Evolutionary conservation across 2,329 filamentous ascomycete genomes (phyloP).

Genomic region (Venturiaceae sp.): DNA sequence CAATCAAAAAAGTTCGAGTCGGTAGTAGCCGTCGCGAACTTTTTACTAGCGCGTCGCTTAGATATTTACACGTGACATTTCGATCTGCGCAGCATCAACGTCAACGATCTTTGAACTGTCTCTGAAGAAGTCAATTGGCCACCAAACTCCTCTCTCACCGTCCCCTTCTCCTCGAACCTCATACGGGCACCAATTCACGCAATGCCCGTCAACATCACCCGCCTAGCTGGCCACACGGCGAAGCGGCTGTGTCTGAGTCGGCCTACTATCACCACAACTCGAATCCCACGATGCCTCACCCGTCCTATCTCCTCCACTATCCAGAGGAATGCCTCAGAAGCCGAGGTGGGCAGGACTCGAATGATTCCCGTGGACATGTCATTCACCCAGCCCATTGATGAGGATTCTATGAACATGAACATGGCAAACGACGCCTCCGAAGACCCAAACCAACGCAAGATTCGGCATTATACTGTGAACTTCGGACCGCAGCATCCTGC

Average conservation of each 20-base stretch:
- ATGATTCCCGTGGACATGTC: constrained; percentile 56
- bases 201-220: constrained; percentile 64
- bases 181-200: constrained; percentile 16
- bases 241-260: constrained; percentile 55
- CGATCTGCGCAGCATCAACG: too few species aligned
- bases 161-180: not conserved
- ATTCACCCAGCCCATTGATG: constrained; percentile 43
- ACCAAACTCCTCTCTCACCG: constrained; percentile 1
- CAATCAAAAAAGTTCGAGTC: not conserved
- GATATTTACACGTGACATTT: too few species aligned
- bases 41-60: too few species aligned
- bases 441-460: constrained; percentile 59
- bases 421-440: constrained; percentile 32
- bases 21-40: too few species aligned
- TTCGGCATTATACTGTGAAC: constrained; percentile 98
- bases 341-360: constrained; percentile 42
- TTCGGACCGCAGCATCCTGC: constrained; percentile 98
- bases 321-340: constrained; percentile 53
- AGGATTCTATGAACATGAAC: constrained; percentile 35
- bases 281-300: constrained; percentile 23
- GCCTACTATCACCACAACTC: constrained; percentile 22
- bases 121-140: too few species aligned
- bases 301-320: constrained; percentile 58
- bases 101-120: too few species aligned
- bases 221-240: constrained; percentile 62